These are phyloP conservation scores for Wallacemonas rigidus DNA, from an alignment of 208 protist species.

Conservation along the genomic window DNA sequence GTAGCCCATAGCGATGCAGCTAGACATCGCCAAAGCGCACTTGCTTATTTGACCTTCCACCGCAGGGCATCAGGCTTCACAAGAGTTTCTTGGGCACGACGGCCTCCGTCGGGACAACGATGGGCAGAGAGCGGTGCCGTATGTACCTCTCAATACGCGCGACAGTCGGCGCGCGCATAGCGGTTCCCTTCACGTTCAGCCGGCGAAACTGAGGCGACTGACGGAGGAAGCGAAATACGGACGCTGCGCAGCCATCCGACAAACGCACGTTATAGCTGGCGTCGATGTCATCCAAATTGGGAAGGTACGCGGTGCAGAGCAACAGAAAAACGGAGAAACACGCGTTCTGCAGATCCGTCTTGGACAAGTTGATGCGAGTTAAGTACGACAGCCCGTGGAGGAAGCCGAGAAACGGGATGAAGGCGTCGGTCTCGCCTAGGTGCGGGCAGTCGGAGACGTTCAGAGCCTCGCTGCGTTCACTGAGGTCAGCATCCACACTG, in stretches of 20 bases:
- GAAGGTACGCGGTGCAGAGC: conserved; percentile 50
- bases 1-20: no score
- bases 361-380: conserved; percentile 24
- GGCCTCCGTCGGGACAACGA: background rate
- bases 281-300: conserved; percentile 28
- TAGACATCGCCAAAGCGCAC: no score
- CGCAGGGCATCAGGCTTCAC: no score
- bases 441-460: conserved; percentile 15
- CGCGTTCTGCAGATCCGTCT: conserved; percentile 22
- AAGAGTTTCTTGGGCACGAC: background rate
- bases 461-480: background rate
- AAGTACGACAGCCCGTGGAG: conserved; percentile 30
- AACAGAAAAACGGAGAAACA: conserved; percentile 32
- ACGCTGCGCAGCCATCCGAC: background rate
- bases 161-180: conserved; percentile 10
- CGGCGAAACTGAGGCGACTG: background rate
- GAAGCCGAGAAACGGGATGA: conserved; percentile 32
- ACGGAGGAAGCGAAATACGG: conserved; percentile 16
- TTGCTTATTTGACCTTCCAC: no score
- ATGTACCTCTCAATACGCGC: conserved; percentile 3
- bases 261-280: conserved; percentile 15
- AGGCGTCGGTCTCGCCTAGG: conserved; percentile 10
- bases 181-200: conserved; percentile 19
- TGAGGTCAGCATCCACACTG: background rate
- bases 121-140: background rate